These are phyloP conservation scores for Paraleonurus japonicus DNA, from an alignment of 257 asterid genomes.

Conservation along the genomic window DNA sequence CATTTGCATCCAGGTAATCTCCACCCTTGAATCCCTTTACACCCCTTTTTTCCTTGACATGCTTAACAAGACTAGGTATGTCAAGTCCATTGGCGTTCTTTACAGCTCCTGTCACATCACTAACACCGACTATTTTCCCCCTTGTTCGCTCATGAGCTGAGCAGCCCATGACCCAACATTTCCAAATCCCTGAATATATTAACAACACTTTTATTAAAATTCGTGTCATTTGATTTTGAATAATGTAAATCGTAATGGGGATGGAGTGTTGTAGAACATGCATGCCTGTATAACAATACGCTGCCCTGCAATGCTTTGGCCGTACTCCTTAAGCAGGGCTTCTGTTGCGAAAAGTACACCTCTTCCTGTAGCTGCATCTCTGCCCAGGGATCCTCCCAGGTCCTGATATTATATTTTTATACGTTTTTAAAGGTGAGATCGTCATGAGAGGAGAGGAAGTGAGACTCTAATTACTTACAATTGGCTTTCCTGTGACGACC, in stretches of 20 bases:
- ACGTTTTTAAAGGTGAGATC: too few relatives aligned
- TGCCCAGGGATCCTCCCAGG: slow-evolving; percentile 88
- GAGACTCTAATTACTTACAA: too few relatives aligned
- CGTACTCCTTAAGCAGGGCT: slow-evolving; percentile 75
- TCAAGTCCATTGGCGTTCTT: slow-evolving; percentile 55
- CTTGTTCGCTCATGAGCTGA: slow-evolving; percentile 62
- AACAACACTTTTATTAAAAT: too few relatives aligned
- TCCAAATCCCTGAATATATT: slow-evolving; percentile 63
- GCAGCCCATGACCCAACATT: slow-evolving; percentile 91
- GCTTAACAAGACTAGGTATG: slow-evolving; percentile 52
- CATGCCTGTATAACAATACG: slow-evolving; percentile 69
- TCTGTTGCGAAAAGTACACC: slow-evolving; percentile 74
- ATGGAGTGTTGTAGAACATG: too few relatives aligned
- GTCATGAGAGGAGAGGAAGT: too few relatives aligned
- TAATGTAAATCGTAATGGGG: too few relatives aligned
- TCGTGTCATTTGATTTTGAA: too few relatives aligned
- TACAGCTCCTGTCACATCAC: slow-evolving; percentile 81
- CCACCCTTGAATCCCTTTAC: slow-evolving; percentile 73
- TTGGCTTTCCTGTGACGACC: slow-evolving; percentile 88
- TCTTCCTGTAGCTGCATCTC: slow-evolving; percentile 97
- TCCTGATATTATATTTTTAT: too few relatives aligned
- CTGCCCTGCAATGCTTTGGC: slow-evolving; percentile 65
- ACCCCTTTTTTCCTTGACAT: slow-evolving; percentile 52
- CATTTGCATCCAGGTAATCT: slow-evolving; percentile 47
- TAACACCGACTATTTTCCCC: slow-evolving; percentile 76